A percentile compares a stretch with the other conserved stretches of the same genome.
phyloP scores from a whole-genome alignment of 768 basidiomycete genomes.

The Favolaschia claudopus region DNA sequence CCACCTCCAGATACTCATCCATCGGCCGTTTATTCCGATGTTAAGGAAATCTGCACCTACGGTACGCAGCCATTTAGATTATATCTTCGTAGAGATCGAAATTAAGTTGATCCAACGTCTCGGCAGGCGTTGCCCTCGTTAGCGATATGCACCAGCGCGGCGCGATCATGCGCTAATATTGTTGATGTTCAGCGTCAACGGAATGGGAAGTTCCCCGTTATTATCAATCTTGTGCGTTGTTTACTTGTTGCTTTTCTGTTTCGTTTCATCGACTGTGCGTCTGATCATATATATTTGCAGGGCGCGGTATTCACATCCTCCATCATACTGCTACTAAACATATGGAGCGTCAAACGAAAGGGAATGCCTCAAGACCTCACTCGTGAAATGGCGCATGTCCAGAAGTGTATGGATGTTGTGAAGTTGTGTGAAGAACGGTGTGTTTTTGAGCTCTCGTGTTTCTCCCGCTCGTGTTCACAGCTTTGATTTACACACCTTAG shows the following conservation, averaged over 20 bases:
- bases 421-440: constrained; percentile 48
- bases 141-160: constrained; percentile 85
- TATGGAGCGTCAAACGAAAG: constrained; percentile 65
- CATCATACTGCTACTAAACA: constrained; percentile 68
- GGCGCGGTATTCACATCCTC: constrained; percentile 46
- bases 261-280: neutral
- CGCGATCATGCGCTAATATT: constrained; percentile 77
- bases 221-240: constrained; percentile 41
- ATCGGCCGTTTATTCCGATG: constrained; percentile 71
- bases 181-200: constrained; percentile 57
- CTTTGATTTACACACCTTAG: constrained; percentile 27
- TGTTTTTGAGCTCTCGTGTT: constrained; percentile 20
- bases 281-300: constrained; percentile 29
- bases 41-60: constrained; percentile 44
- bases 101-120: no score
- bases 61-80: no score
- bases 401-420: constrained; percentile 64
- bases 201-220: constrained; percentile 38
- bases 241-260: neutral
- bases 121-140: constrained; percentile 62
- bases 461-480: neutral
- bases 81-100: no score
- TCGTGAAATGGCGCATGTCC: constrained; percentile 64
- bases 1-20: constrained; percentile 62
- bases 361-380: constrained; percentile 52